These are phyloP conservation scores for Cercospora berteroae DNA, from an alignment of 2,329 filamentous ascomycete species.

Conservation along the genomic window DNA sequence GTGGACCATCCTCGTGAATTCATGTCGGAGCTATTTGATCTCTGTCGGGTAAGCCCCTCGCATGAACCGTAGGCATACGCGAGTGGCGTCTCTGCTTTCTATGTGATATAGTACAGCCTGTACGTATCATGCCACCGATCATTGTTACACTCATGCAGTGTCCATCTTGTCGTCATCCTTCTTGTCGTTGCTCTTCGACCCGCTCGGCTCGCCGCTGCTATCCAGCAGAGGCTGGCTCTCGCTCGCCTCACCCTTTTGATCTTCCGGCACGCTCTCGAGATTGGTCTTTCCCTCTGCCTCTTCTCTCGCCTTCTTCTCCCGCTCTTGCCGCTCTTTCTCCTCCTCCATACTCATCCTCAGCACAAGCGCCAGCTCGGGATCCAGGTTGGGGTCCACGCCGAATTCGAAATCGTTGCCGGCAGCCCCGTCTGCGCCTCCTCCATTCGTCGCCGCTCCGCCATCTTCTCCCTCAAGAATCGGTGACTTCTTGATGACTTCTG, in stretches of 20 bases:
- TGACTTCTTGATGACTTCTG: conserved; percentile 84
- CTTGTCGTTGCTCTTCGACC: conserved; percentile 30
- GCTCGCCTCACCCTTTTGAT: conserved; percentile 60
- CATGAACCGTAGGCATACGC: background rate
- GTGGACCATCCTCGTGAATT: background rate
- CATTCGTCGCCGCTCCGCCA: conserved; percentile 56
- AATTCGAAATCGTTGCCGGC: conserved; percentile 72
- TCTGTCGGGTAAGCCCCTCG: background rate
- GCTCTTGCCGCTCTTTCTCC: conserved; percentile 90
- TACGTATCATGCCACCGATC: background rate
- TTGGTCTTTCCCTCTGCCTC: conserved; percentile 69
- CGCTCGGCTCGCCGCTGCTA: conserved; percentile 29
- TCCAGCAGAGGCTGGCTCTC: conserved; percentile 53
- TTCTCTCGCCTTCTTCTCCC: conserved; percentile 69
- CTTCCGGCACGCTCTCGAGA: conserved; percentile 72
- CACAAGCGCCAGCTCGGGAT: conserved; percentile 91
- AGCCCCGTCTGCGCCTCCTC: conserved; percentile 43
- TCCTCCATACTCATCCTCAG: conserved; percentile 98
- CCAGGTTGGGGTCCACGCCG: conserved; percentile 84
- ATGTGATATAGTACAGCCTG: conserved; percentile 11
- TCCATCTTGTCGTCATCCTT: conserved; percentile 36
- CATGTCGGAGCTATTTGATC: background rate
- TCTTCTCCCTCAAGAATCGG: conserved; percentile 86
- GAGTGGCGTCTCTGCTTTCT: background rate
- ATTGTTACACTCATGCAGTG: conserved; percentile 27